Percentiles rank a stretch among this genome's conserved stretches.
These are phyloP conservation scores for Penicillium palitans DNA, from an alignment of 2,329 filamentous ascomycete species.

Conservation along the genomic window DNA sequence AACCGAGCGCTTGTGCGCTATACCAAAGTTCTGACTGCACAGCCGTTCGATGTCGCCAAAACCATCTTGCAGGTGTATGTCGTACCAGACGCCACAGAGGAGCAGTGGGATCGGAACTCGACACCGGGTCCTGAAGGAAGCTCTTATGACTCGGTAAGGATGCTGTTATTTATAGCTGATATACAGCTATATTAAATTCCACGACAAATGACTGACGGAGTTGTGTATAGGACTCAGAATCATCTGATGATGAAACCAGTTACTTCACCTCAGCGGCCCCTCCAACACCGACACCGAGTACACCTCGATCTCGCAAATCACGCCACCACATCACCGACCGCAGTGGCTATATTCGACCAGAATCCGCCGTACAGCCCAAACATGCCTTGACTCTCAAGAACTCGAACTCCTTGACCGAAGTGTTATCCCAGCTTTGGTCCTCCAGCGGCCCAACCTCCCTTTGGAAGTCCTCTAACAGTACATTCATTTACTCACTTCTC, in stretches of 20 bases:
- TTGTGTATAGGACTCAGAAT: slow-evolving; percentile 40
- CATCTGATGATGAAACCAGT: slow-evolving; percentile 71
- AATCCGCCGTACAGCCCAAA: slow-evolving; percentile 41
- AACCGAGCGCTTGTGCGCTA: slow-evolving; percentile 93
- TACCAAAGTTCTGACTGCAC: slow-evolving; percentile 80
- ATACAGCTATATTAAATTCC: background rate
- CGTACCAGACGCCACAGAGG: slow-evolving; percentile 42
- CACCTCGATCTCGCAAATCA: slow-evolving; percentile 40
- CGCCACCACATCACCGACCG: slow-evolving; percentile 48
- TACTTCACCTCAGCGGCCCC: slow-evolving; percentile 74
- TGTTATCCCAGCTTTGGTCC: slow-evolving; percentile 82
- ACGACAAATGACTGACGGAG: slow-evolving; percentile 9
- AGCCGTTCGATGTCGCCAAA: slow-evolving; percentile 97
- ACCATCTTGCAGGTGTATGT: slow-evolving; percentile 78
- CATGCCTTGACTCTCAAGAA: slow-evolving; percentile 71
- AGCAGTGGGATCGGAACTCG: slow-evolving; percentile 31
- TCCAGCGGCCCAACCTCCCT: slow-evolving; percentile 88
- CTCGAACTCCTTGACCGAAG: slow-evolving; percentile 79
- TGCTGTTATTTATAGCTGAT: background rate
- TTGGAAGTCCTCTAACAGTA: slow-evolving; percentile 91
- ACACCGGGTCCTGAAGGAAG: slow-evolving; percentile 29
- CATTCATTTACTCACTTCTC: slow-evolving; percentile 86
- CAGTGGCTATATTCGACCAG: slow-evolving; percentile 45
- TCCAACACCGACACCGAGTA: slow-evolving; percentile 43
- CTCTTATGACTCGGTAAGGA: slow-evolving; percentile 36